Evolutionary conservation across 2,329 filamentous ascomycete genomes (phyloP), one percentile per base, ranked within the genome.

Genomic region (Shiraia bambusicola): DNA sequence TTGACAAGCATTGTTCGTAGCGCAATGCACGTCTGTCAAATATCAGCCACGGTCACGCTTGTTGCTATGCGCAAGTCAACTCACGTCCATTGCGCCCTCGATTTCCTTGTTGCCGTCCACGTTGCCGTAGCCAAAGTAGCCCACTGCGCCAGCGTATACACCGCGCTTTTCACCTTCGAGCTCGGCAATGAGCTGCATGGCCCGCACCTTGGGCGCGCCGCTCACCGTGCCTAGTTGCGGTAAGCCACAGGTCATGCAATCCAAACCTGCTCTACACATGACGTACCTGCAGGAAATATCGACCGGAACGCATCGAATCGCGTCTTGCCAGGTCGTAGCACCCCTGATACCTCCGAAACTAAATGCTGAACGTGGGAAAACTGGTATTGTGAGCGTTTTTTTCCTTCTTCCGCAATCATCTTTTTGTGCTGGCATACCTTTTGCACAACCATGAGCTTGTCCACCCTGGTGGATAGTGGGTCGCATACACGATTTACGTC

Each of bases 331-430:
- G 81, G 77, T 32, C 93, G 81, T 53, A 97, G 73, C n/a, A 93
- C 79, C 31, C 93, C 92, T 2, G 89, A 95, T 0, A 98, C 93
- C 69, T 98, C 91, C 1, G 89, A 95, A 4, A 95, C 91, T 13
- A 98, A 80, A 70, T 98, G 93, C 76, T 97, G 93, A 19, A 98
- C 93, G 70, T 98, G 93, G 45, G 87, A 93, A 75, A 98, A 98
- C 63, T 87, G 48, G 56, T 37, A 44, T 42, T 14, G 36, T 54
- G 30, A 56, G 53, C 45, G 41, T 33, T 13, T n/a, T 25, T 26
- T 22, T 25, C 37, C 34, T 38, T 19, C 17, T 6, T 36, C 15
- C 28, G 27, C 42, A 41, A 30, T 19, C 28, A 34, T 40, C 24
- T 34, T 26, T 19, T 33, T 36, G 40, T 38, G 34, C 29, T 19